A percentile compares a stretch with the other conserved stretches of the same genome.
Conservation (phyloP, 495 filamentous ascomycete genomes). For the Lepraria neglecta region DNA sequence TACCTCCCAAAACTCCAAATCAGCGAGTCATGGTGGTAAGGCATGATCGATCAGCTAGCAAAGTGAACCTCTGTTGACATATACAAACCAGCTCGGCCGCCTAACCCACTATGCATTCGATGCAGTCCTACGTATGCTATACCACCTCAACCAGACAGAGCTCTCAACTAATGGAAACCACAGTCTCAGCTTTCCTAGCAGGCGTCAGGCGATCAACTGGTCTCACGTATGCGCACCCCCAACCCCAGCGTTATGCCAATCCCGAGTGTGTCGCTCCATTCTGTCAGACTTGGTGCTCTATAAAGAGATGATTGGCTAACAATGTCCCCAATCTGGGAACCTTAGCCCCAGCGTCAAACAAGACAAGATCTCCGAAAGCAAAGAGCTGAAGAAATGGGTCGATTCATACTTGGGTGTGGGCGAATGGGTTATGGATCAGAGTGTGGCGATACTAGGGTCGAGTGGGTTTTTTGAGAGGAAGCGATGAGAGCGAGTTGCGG, state of each 20-base stretch:
- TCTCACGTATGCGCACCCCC: constrained; percentile 64
- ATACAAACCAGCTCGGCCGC: constrained; percentile 68
- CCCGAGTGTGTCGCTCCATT: constrained; percentile 16
- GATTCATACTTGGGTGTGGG: constrained; percentile 93
- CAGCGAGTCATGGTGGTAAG: constrained; percentile 28
- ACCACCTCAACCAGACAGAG: not conserved
- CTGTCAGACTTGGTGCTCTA: constrained; percentile 14
- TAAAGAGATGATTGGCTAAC: constrained; percentile 33
- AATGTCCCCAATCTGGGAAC: constrained; percentile 36
- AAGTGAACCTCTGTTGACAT: constrained; percentile 6
- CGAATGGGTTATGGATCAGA: constrained; percentile 97
- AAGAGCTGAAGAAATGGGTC: constrained; percentile 82
- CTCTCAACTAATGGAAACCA: not conserved
- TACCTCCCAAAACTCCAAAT: not conserved
- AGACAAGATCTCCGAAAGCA: constrained; percentile 78
- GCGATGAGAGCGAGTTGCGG: constrained; percentile 48
- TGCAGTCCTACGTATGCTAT: constrained; percentile 72
- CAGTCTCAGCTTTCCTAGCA: constrained; percentile 91
- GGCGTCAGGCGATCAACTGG: constrained; percentile 95
- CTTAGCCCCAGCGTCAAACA: constrained; percentile 76
- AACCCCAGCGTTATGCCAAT: constrained; percentile 13
- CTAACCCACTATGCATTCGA: constrained; percentile 94
- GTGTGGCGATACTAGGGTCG: constrained; percentile 79
- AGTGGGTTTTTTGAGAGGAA: constrained; percentile 85
- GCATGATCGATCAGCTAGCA: not conserved